These are phyloP conservation scores for Paragyromitra xinjiangensis DNA, from an alignment of 495 filamentous ascomycete species.

Conservation along the genomic window DNA sequence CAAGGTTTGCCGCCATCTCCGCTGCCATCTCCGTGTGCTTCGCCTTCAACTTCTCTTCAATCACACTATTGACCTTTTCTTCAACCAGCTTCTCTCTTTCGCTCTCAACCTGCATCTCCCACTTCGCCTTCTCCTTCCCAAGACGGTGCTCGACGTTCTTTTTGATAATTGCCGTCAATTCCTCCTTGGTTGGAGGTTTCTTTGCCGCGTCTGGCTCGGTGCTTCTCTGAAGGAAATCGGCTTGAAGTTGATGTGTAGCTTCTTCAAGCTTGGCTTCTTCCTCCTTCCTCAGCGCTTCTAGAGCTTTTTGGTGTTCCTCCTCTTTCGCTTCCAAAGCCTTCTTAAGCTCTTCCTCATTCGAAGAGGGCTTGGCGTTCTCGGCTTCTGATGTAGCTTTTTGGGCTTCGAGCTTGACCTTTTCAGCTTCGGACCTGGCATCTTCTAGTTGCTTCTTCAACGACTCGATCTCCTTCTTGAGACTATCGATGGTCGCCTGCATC, in stretches of 20 bases:
- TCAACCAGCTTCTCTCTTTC: conserved; percentile 60
- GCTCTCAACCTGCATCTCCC: conserved; percentile 55
- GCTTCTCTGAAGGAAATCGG: conserved; percentile 47
- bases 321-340: conserved; percentile 52
- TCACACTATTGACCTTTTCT: conserved; percentile 41
- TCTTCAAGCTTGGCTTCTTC: conserved; percentile 51
- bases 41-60: conserved; percentile 56
- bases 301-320: conserved; percentile 48
- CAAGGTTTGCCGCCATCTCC: conserved; percentile 61
- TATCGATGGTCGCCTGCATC: conserved; percentile 48
- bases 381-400: conserved; percentile 15
- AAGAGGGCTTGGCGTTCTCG: conserved; percentile 13
- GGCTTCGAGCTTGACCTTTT: conserved; percentile 25
- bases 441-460: conserved; percentile 42
- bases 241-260: conserved; percentile 50
- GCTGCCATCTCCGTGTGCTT: conserved; percentile 60
- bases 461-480: conserved; percentile 49
- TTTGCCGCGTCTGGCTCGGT: conserved; percentile 45
- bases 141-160: conserved; percentile 57
- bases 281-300: conserved; percentile 48
- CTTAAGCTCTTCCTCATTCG: conserved; percentile 42
- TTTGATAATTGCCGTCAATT: conserved; percentile 55
- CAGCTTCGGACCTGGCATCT: conserved; percentile 16
- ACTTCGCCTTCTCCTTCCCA: conserved; percentile 52
- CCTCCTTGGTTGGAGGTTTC: conserved; percentile 49